Evolutionary conservation across 2,329 filamentous ascomycete species (phyloP), one percentile per base, ranked within the genome.

Genomic region (Chaetomium sp.): DNA sequence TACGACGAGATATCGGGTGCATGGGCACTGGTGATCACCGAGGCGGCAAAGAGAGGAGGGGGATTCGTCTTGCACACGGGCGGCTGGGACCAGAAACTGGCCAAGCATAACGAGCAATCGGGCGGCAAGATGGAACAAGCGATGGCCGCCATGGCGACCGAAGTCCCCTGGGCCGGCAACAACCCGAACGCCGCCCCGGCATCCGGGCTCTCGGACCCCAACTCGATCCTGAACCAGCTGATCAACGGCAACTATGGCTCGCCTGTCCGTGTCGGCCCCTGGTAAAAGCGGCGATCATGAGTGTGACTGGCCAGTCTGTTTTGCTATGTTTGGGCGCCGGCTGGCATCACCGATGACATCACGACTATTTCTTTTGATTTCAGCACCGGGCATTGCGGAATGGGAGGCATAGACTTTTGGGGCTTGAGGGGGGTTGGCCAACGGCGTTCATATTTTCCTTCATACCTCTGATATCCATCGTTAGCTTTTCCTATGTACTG

Each of bases 1-100:
- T 99, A 99, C 74, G 94, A 99, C 73, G 95, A 98, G 75, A 93
- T 99, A 68, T 90, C 92, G 29, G 92, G 90, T 73, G 95, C 95
- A 1, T 99, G 95, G 95, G 89, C 92, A 19, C 78, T 96, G 70
- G 94, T 97, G 57, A 90, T 99, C 70, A 89, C 89, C 67, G 95
- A 99, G 77, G 92, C 93, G 1, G 89, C 90, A 25, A 98, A 98
- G 81, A 86, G 91, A 70, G 94, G 92, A 12, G 93, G 92, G 31
- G 95, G 95, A 38, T 95, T 98, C 72, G 88, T 92, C 69, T 75
- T 99, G 69, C 91, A 97, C 73, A 91, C 92, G 55, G 93, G 91
- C 60, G 91, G 91, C 65, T 99, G 95, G 95, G 94, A 98, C 72
- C 89, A 95, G 76, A 91, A 88, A 71, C 80, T 99, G 53, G 82